These are phyloP conservation scores for Aspergillus sp. DNA, from an alignment of 2,329 filamentous ascomycete genomes.

Conservation along the genomic window DNA sequence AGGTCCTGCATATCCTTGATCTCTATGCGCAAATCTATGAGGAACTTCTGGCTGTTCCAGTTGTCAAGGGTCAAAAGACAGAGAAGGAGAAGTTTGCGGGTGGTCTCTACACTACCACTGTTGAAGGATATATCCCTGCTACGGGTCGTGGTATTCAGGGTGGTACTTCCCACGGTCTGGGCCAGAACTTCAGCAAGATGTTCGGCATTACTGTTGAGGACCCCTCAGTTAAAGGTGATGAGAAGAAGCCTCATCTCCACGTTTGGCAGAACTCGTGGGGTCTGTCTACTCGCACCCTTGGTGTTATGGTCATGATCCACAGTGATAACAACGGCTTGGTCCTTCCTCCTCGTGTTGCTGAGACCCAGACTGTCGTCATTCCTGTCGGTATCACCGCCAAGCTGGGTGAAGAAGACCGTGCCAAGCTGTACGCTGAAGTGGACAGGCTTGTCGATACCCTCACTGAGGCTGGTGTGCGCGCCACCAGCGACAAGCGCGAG, in stretches of 20 bases:
- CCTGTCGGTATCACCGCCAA: slow-evolving; percentile 92
- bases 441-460: slow-evolving; percentile 69
- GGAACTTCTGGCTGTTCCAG: slow-evolving; percentile 88
- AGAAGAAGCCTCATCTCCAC: slow-evolving; percentile 76
- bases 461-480: slow-evolving; percentile 71
- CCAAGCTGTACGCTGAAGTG: slow-evolving; percentile 73
- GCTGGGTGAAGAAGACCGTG: slow-evolving; percentile 75
- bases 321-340: slow-evolving; percentile 94
- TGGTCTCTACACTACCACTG: slow-evolving; percentile 93
- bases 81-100: slow-evolving; percentile 98
- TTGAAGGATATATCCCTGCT: slow-evolving; percentile 93
- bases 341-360: slow-evolving; percentile 84
- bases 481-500: slow-evolving; percentile 80
- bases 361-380: slow-evolving; percentile 81
- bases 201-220: slow-evolving; percentile 98
- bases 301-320: slow-evolving; percentile 99
- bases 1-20: slow-evolving; percentile 91
- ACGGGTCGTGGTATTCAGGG: slow-evolving; percentile 97
- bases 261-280: slow-evolving; percentile 99
- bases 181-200: slow-evolving; percentile 99
- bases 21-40: slow-evolving; percentile 91
- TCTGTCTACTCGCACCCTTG: slow-evolving; percentile 92
- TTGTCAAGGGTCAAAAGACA: slow-evolving; percentile 91
- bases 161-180: slow-evolving; percentile 88
- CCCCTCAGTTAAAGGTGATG: slow-evolving; percentile 66